These are phyloP conservation scores for Solioccasus polychromus DNA, from an alignment of 768 basidiomycete genomes.

Conservation along the genomic window DNA sequence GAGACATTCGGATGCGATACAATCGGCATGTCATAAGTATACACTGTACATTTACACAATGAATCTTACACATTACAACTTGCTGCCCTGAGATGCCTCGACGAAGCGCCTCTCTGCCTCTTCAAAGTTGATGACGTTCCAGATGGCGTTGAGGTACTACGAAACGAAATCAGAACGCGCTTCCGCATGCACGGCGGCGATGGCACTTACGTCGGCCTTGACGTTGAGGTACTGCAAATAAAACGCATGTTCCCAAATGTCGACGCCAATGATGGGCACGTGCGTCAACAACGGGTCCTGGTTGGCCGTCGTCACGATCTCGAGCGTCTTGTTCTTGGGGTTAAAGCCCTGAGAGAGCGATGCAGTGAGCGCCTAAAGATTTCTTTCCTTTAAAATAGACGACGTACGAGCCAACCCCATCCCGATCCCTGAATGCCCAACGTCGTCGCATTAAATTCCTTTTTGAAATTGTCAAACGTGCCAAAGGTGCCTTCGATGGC, in stretches of 20 bases:
- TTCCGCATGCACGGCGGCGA: no score
- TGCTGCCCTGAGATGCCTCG: constrained; percentile 36
- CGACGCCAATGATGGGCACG: constrained; percentile 85
- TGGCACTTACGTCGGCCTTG: constrained; percentile 76
- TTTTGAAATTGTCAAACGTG: constrained; percentile 65
- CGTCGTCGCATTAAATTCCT: constrained; percentile 82
- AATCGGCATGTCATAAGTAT: no score
- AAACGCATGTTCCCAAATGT: constrained; percentile 96
- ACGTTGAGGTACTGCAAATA: constrained; percentile 97
- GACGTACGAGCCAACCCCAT: constrained; percentile 91
- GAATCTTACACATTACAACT: constrained; percentile 40
- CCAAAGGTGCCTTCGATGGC: constrained; percentile 68
- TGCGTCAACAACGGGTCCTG: constrained; percentile 86
- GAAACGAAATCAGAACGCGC: no score
- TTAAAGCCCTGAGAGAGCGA: constrained; percentile 57
- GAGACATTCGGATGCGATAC: no score
- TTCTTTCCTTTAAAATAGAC: background rate
- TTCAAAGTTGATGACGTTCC: constrained; percentile 67
- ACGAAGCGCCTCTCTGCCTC: constrained; percentile 68
- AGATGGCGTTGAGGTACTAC: constrained; percentile 76
- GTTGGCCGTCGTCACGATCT: constrained; percentile 90
- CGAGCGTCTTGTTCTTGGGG: constrained; percentile 63
- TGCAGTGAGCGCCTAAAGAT: no score
- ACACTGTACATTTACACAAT: no score
- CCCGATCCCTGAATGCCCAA: constrained; percentile 89